These are phyloP conservation scores for Colletotrichum sp. DNA, from an alignment of 2,329 filamentous ascomycete genomes.

Conservation along the genomic window DNA sequence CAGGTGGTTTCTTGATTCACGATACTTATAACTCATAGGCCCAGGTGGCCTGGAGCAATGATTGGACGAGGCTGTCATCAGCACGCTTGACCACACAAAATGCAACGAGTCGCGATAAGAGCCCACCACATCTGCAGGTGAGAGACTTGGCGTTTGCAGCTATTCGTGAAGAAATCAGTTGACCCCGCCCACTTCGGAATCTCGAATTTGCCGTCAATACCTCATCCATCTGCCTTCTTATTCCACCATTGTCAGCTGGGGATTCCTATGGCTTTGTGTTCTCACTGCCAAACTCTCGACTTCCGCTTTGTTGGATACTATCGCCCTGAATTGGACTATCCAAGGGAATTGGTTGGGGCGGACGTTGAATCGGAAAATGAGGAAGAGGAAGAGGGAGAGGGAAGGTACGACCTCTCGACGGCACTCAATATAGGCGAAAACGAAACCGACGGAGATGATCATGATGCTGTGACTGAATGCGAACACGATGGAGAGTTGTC, in stretches of 20 bases:
- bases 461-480: fast-evolving
- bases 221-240: not conserved
- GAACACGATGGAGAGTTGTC: not conserved
- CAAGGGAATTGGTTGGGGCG: fast-evolving
- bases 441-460: not conserved
- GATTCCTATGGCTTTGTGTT: not conserved
- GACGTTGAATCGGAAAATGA: not conserved
- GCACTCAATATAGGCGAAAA: not conserved
- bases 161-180: not conserved
- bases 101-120: fast-evolving
- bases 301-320: not conserved
- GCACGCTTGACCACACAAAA: not conserved
- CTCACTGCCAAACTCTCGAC: not conserved
- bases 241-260: not conserved
- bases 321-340: not conserved
- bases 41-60: not conserved
- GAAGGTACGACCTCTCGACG: fast-evolving
- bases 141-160: not conserved
- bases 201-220: not conserved
- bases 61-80: not conserved
- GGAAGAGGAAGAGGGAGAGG: not conserved
- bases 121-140: not conserved
- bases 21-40: not conserved
- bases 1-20: fast-evolving
- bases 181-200: not conserved